A percentile compares a stretch with the other conserved stretches of the same genome.
Conservation (phyloP, 169 alveolate genomes). For the Eimeria mitis region DNA sequence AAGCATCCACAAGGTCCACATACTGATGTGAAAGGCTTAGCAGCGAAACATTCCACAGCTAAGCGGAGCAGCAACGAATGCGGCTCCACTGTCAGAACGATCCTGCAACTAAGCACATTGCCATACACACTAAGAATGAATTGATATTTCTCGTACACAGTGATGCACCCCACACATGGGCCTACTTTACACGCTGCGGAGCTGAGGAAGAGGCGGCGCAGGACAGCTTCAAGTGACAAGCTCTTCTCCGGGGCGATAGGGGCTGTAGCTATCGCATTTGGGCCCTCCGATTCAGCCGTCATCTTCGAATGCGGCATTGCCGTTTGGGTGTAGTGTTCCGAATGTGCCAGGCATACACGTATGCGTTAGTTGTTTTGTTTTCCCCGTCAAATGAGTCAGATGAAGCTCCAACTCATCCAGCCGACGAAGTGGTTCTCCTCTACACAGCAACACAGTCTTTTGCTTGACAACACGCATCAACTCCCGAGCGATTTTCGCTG, state of each 20-base stretch:
- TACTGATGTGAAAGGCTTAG: background rate
- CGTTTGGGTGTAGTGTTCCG: background rate
- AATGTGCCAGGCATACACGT: background rate
- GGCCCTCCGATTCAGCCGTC: conserved; percentile 2
- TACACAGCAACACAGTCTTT: background rate
- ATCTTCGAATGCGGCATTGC: background rate
- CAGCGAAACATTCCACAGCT: background rate
- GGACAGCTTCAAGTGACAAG: conserved; percentile 45
- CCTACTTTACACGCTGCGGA: conserved; percentile 34
- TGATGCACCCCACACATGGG: background rate
- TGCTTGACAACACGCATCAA: background rate
- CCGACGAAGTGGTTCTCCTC: background rate
- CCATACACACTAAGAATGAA: background rate
- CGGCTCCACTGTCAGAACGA: background rate
- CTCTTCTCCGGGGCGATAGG: background rate
- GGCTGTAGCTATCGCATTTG: background rate
- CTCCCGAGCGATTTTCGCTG: background rate
- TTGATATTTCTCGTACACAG: background rate
- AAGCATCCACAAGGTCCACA: background rate
- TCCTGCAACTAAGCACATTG: background rate
- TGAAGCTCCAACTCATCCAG: background rate
- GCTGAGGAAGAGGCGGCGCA: conserved; percentile 48
- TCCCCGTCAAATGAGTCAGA: background rate
- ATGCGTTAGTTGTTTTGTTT: background rate
- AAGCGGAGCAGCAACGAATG: background rate